Percentiles rank a stretch among this genome's conserved stretches.
These are phyloP conservation scores for Cymbopogon citratus DNA, from an alignment of 176 grass and related monocot genomes.

Conservation along the genomic window DNA sequence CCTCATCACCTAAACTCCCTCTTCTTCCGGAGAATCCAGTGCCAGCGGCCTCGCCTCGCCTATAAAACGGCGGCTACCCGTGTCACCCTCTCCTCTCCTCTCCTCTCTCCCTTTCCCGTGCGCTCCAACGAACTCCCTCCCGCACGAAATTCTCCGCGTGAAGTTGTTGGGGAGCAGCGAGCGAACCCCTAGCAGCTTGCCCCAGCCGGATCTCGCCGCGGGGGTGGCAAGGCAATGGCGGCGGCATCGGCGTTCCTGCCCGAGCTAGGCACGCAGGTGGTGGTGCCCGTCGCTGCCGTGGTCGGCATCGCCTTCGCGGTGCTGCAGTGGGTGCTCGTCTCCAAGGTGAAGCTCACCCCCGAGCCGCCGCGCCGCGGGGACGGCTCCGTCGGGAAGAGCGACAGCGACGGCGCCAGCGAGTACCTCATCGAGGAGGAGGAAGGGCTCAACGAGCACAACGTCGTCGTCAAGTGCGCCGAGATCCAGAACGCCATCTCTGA, in stretches of 20 bases:
- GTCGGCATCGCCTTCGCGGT: slow-evolving; percentile 74
- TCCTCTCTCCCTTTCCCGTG: background rate
- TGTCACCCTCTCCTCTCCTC: background rate
- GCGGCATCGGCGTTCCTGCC: slow-evolving; percentile 43
- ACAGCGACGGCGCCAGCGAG: slow-evolving; percentile 38
- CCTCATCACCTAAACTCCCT: background rate
- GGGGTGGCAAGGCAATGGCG: slow-evolving; percentile 29
- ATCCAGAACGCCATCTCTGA: slow-evolving; percentile 67
- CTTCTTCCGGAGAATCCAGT: background rate
- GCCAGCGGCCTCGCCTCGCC: background rate
- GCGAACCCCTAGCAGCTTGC: background rate
- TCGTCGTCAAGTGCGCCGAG: slow-evolving; percentile 74
- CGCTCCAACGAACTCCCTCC: background rate
- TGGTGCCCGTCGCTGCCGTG: slow-evolving; percentile 54
- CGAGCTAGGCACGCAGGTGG: slow-evolving; percentile 60
- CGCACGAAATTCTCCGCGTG: background rate
- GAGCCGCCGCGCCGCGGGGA: slow-evolving; percentile 18
- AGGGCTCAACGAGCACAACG: slow-evolving; percentile 88
- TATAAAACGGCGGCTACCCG: slow-evolving; percentile 16
- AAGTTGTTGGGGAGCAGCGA: background rate
- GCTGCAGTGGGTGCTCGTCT: slow-evolving; percentile 70
- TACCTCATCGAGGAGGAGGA: slow-evolving; percentile 92
- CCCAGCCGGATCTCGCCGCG: background rate
- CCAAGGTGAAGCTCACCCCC: slow-evolving; percentile 55
- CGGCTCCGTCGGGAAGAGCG: slow-evolving; percentile 39